Conservation (phyloP, 2,329 filamentous ascomycete species). For the Cladorrhinum sp. region DNA sequence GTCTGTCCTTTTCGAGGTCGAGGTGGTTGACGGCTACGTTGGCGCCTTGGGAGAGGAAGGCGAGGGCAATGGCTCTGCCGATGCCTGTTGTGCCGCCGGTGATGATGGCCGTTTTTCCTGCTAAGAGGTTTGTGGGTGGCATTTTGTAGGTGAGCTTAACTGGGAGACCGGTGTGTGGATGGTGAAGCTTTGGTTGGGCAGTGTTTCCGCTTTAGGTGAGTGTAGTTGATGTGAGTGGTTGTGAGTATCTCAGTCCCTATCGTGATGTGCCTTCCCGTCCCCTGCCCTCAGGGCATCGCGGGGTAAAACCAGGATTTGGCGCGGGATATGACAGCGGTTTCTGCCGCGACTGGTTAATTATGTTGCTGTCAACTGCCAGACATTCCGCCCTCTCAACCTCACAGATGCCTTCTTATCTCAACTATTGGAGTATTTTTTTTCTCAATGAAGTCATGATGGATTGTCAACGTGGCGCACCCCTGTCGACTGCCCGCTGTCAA, state of each 20-base stretch:
- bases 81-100: conserved; percentile 86
- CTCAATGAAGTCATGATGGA: not conserved
- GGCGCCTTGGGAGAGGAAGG: conserved; percentile 74
- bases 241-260: not conserved
- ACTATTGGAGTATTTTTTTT: not conserved
- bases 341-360: not conserved
- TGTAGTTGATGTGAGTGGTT: not conserved
- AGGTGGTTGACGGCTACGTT: conserved; percentile 80
- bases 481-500: not conserved
- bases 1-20: conserved; percentile 51
- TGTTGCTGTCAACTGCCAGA: no score
- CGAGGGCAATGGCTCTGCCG: conserved; percentile 78
- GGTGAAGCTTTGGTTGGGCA: not conserved
- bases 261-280: not conserved
- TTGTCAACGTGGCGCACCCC: not conserved
- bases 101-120: conserved; percentile 77
- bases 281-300: not conserved
- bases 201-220: not conserved
- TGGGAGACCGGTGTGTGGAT: not conserved
- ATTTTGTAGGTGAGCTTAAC: conserved; percentile 31
- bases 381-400: not conserved
- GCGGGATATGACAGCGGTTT: not conserved
- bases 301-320: not conserved
- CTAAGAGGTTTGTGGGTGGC: conserved; percentile 55
- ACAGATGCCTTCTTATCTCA: not conserved